Conservation (phyloP, 805 yeast genomes). For the Diddensiella transvaalensis region DNA sequence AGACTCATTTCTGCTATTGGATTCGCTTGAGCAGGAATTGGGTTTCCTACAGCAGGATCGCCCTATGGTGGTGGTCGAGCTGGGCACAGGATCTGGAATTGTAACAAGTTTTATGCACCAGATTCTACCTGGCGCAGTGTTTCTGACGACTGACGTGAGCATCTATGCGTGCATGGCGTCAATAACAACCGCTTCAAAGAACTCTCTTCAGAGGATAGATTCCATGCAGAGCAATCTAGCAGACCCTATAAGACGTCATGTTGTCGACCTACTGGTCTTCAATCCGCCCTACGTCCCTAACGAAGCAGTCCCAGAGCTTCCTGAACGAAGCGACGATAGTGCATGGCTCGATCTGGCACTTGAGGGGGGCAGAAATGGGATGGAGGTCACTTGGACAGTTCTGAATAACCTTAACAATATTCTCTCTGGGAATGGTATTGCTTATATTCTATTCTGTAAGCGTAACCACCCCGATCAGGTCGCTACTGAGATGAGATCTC, state of each 20-base stretch:
- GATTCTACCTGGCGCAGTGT: conserved; percentile 51
- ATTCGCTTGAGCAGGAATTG: conserved; percentile 65
- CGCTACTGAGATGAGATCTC: conserved; percentile 41
- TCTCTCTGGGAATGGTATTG: conserved; percentile 62
- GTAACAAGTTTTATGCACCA: conserved; percentile 73
- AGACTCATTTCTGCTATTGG: conserved; percentile 82
- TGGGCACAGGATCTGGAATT: conserved; percentile 92
- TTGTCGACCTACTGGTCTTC: conserved; percentile 73
- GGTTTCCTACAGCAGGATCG: conserved; percentile 29
- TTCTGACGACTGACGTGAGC: conserved; percentile 74
- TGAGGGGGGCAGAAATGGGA: conserved; percentile 86
- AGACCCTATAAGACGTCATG: conserved; percentile 40
- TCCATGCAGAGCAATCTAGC: conserved; percentile 57
- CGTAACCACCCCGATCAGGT: conserved; percentile 75
- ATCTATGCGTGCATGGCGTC: conserved; percentile 67
- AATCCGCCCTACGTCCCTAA: conserved; percentile 98
- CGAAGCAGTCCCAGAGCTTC: conserved; percentile 42
- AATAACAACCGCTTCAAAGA: conserved; percentile 39
- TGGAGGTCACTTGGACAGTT: conserved; percentile 73
- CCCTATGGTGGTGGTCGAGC: conserved; percentile 64
- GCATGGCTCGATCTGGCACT: conserved; percentile 88
- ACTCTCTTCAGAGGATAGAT: conserved; percentile 38
- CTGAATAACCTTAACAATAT: conserved; percentile 51
- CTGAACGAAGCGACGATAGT: conserved; percentile 56
- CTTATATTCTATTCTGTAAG: conserved; percentile 88